Conservation (phyloP, 345 rosid species). For the Eucalyptus globulus region DNA sequence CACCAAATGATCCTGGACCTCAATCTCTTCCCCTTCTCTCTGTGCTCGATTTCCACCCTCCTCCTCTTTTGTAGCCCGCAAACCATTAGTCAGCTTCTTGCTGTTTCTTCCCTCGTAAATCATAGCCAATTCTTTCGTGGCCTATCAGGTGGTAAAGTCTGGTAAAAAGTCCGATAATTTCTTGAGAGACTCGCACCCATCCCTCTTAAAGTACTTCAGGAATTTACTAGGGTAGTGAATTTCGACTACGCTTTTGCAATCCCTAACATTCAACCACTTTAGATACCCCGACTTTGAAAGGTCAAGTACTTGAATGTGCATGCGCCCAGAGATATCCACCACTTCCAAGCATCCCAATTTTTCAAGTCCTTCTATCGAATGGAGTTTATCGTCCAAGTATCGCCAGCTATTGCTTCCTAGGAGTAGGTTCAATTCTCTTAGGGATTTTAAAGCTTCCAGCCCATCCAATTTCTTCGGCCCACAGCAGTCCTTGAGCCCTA, state of each 20-base stretch:
- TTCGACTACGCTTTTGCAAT: not conserved
- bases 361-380: not conserved
- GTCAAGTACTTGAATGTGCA: not conserved
- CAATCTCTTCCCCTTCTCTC: no score
- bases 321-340: accelerated
- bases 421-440: accelerated
- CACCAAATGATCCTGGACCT: no score
- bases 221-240: not conserved
- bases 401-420: no score
- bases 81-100: no score
- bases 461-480: not conserved
- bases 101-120: no score
- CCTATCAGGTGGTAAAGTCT: no score
- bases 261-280: accelerated
- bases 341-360: accelerated
- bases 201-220: accelerated
- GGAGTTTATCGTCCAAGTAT: no score
- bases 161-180: not conserved
- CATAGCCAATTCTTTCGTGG: no score
- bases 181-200: not conserved
- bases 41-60: no score
- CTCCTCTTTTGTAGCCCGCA: no score
- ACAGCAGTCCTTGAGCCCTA: accelerated
- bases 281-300: not conserved
- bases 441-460: no score